Evolutionary conservation across 768 basidiomycete species (phyloP), one percentile per base, ranked within the genome.

Genomic region (Tricholoma terreum): DNA sequence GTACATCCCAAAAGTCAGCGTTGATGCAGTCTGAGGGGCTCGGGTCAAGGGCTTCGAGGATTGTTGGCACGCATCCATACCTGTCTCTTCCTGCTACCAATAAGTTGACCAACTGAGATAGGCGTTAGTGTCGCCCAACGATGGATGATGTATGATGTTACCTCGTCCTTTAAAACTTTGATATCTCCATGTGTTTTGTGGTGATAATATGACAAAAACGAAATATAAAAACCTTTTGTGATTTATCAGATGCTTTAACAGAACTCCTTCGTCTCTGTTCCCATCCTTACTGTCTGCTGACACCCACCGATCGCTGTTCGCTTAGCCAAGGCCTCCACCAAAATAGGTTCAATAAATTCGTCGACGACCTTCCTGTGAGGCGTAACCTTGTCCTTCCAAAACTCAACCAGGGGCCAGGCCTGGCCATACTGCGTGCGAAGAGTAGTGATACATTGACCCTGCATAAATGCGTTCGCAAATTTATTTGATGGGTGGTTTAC

Each of bases 191-290:
- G 54, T 21, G n/a, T 15, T 8, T 17, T 7, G 19, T 51, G 31
- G 50, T 40, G 9, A 36, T 8, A 22, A 10, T 1, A 45, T 50
- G 31, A 45, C 24, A 8, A 15, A n/a, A 14, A 3, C 31, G 4
- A 17, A 22, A 6, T 34, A n/a, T 10, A 45, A 33, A n/a, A 58
- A 83, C 82, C 81, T 62, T 84, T 72, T 1, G 82, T 75, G 76
- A 31, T 77, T 75, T n/a, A 83, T 75, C 58, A 85, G 62, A 67
- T 84, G 80, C 53, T 81, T 80, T 60, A 84, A 64, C 21, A 84
- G 65, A 2, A 73, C 80, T 55, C 75, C 75, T 33, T 67, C 63
- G 34, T 61, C 62, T 7, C 60, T 58, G 7, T 67, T 70, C 30
- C 69, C 64, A 10, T 66, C 68, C 9, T 63, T 55, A 11, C 49